Evolutionary conservation across 192 early-diverging fungal species (phyloP).

Genomic region (Umbelopsis sp.): DNA sequence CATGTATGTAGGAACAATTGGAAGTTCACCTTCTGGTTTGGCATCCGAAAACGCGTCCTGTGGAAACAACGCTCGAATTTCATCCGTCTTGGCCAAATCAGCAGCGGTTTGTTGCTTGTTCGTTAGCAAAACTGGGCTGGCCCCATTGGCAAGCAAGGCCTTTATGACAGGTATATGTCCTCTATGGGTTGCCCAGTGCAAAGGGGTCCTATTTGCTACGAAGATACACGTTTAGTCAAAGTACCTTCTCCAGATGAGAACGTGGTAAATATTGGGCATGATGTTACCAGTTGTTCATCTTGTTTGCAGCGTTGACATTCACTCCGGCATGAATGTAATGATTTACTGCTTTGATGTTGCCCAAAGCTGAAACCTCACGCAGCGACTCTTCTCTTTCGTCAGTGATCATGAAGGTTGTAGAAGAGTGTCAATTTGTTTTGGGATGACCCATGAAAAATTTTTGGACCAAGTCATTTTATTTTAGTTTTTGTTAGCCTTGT

Average conservation of each 20-base stretch:
- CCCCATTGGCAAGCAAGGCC: slow-evolving; percentile 67
- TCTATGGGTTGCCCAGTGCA: slow-evolving; percentile 80
- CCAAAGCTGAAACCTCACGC: slow-evolving; percentile 57
- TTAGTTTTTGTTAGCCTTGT: no score
- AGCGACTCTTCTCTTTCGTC: slow-evolving; percentile 42
- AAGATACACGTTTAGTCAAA: neutral
- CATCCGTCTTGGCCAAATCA: slow-evolving; percentile 61
- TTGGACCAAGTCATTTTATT: no score
- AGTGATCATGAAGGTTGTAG: slow-evolving; percentile 23
- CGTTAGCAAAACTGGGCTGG: slow-evolving; percentile 56
- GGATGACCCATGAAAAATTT: neutral
- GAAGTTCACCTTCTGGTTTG: slow-evolving; percentile 28
- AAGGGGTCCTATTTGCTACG: slow-evolving; percentile 51
- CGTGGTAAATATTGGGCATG: neutral
- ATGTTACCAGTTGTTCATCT: slow-evolving; percentile 70
- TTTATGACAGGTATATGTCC: slow-evolving; percentile 62
- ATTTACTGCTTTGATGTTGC: slow-evolving; percentile 68
- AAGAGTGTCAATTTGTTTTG: slow-evolving; percentile 12
- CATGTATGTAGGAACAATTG: slow-evolving; percentile 67
- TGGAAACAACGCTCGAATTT: slow-evolving; percentile 47
- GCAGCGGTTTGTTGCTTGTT: slow-evolving; percentile 63
- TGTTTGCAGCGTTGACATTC: slow-evolving; percentile 70
- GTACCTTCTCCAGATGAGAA: neutral
- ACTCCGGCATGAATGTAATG: slow-evolving; percentile 67
- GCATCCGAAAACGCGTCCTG: slow-evolving; percentile 8